Base-by-base conservation (phyloP, 2,329 filamentous ascomycete genomes). In the Neocucurbitaria cava region DNA sequence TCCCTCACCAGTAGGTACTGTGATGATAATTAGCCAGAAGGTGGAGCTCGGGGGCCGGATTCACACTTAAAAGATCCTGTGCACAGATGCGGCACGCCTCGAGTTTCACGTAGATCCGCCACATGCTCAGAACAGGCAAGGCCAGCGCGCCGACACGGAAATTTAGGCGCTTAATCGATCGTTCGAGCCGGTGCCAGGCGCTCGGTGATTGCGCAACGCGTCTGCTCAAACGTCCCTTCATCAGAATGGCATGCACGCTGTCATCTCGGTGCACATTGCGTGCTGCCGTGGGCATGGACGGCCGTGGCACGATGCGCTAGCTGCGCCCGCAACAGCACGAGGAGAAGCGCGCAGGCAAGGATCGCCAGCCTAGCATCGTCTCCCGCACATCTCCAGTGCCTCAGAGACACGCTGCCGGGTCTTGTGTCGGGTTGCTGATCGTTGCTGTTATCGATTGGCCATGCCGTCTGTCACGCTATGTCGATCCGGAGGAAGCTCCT, bases 201-300 rank as follows among this genome's bases (percentile, higher is more conserved):
- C 66, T 70, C 71, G 73, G 73, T 70, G 69, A 74, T 75, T 75
- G 71, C 70, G 70, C 70, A 75, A 74, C 68, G 68, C 67, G 59
- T 62, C 42, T 59, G 59, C 58, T 52, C 44, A 60, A 46, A 60
- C 56, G 58, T 69, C 61, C 59, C 61, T 68, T 49, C 35, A 51
- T 52, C 54, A 49, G 35, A 52, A 39, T 45, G 41, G 54, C 47
- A 51, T 52, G 62, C 56, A 55, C 57, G 61, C 56, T 59, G 49
- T 48, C 55, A 56, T 50, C 41, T 52, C 49, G 48, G 54, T 51
- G 51, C 53, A 45, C 46, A 57, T 64, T 59, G 46, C 53, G 46
- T 56, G 52, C 61, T 54, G 58, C 55, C 51, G 55, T 55, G 53
- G 52, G 56, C 49, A 54, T 54, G 52, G 54, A 58, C 58, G 49